These are phyloP conservation scores for Blastosporella zonata DNA, from an alignment of 1,284 basidiomycete species.

Conservation along the genomic window DNA sequence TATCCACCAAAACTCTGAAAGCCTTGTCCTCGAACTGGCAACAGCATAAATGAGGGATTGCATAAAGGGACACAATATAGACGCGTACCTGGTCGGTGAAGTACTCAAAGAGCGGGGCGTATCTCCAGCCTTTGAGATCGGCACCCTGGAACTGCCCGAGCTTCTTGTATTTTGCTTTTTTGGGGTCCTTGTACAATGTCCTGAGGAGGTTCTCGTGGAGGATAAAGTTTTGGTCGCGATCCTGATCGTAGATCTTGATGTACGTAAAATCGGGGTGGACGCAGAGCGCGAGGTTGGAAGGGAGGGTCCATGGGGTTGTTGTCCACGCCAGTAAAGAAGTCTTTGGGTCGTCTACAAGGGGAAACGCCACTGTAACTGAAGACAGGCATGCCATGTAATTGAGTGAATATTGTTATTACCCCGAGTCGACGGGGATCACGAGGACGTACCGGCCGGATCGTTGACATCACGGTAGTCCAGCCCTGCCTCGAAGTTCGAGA, in stretches of 20 bases:
- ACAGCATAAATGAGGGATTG: neutral
- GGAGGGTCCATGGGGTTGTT: constrained; percentile 98
- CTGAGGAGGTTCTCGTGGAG: constrained; percentile 86
- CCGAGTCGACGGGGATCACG: neutral
- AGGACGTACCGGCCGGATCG: constrained; percentile 80
- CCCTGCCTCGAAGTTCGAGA: constrained; percentile 98
- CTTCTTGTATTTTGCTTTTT: constrained; percentile 97
- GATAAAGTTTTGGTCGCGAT: constrained; percentile 89
- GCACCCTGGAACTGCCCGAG: constrained; percentile 82
- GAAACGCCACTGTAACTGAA: constrained; percentile 88
- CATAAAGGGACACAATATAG: neutral
- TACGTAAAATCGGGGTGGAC: constrained; percentile 97
- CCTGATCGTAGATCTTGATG: constrained; percentile 95
- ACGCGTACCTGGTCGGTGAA: constrained; percentile 83
- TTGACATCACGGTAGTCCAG: constrained; percentile 91
- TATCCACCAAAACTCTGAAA: constrained; percentile 88
- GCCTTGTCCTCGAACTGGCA: constrained; percentile 85
- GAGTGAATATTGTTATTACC: neutral
- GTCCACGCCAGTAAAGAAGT: constrained; percentile 97
- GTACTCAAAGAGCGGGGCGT: constrained; percentile 95
- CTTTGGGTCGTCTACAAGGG: constrained; percentile 86
- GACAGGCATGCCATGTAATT: neutral
- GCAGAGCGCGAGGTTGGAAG: constrained; percentile 93
- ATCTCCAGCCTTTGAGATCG: constrained; percentile 96
- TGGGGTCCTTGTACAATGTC: constrained; percentile 96